A percentile compares a stretch with the other conserved stretches of the same genome.
Evolutionary conservation across 371 early-diverging fungal genomes (phyloP).

Genomic region (Mucor irregularis): DNA sequence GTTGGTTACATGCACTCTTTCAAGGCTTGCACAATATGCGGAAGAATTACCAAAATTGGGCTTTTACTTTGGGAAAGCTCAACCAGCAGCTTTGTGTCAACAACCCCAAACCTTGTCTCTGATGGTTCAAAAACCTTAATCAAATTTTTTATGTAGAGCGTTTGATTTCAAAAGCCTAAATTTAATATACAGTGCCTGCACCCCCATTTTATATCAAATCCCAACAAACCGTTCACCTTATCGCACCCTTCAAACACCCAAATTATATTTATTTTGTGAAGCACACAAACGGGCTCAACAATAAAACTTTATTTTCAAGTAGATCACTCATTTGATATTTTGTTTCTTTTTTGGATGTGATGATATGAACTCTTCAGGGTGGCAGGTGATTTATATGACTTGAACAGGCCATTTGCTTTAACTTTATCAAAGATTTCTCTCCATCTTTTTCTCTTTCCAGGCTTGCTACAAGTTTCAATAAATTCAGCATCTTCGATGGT

Average conservation of each 20-base stretch:
- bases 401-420: constrained; percentile 8
- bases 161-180: too few relatives aligned
- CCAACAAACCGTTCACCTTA: constrained; percentile 11
- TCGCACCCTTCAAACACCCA: constrained; percentile 2
- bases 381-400: constrained; percentile 4
- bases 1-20: not conserved
- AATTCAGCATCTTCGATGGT: constrained; percentile 4
- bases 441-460: constrained; percentile 12
- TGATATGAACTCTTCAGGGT: constrained; percentile 9
- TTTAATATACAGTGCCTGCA: too few relatives aligned
- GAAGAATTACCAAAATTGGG: too few relatives aligned
- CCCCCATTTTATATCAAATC: constrained; percentile 12
- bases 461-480: constrained; percentile 11
- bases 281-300: constrained; percentile 1
- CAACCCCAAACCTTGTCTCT: too few relatives aligned
- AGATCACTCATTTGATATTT: constrained; percentile 3
- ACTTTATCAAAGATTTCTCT: constrained; percentile 6
- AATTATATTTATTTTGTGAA: constrained; percentile 15
- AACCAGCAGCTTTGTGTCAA: too few relatives aligned
- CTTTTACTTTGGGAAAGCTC: too few relatives aligned
- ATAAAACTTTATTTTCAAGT: constrained; percentile 8
- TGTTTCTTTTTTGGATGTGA: constrained; percentile 11
- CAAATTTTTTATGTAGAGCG: too few relatives aligned
- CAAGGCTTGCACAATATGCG: too few relatives aligned
- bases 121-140: too few relatives aligned